Percentiles rank a stretch among this genome's conserved stretches.
These are phyloP conservation scores for Phaeoacremonium minimum DNA, from an alignment of 2,329 filamentous ascomycete species.

Conservation along the genomic window DNA sequence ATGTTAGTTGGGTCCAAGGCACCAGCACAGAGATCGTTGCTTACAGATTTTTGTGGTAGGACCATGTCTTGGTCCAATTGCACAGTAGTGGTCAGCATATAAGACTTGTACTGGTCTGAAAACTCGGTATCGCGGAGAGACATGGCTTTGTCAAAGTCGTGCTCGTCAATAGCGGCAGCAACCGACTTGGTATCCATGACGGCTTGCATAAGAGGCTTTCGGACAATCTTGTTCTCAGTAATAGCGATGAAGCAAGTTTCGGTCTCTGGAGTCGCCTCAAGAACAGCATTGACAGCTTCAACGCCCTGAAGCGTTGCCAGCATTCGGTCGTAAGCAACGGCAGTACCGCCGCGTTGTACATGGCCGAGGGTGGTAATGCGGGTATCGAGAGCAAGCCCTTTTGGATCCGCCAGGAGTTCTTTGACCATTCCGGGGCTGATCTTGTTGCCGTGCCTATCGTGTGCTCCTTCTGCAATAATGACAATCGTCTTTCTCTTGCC, in stretches of 20 bases:
- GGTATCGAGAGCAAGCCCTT: constrained; percentile 80
- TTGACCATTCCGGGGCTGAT: constrained; percentile 81
- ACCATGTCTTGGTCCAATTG: constrained; percentile 62
- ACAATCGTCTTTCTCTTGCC: constrained; percentile 98
- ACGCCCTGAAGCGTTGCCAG: constrained; percentile 89
- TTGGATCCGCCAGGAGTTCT: constrained; percentile 74
- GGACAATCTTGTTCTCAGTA: constrained; percentile 94
- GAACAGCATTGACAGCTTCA: constrained; percentile 86
- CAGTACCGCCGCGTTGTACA: constrained; percentile 91
- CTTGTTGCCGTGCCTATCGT: constrained; percentile 77
- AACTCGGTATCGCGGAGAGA: constrained; percentile 87
- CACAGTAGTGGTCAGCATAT: constrained; percentile 84
- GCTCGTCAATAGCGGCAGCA: constrained; percentile 72
- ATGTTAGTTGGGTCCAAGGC: neutral
- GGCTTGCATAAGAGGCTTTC: constrained; percentile 83
- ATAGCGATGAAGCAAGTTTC: constrained; percentile 95
- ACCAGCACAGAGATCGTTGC: constrained; percentile 37
- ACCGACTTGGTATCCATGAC: constrained; percentile 84
- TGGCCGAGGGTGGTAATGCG: constrained; percentile 93
- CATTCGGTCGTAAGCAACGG: constrained; percentile 92
- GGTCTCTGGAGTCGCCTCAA: constrained; percentile 83
- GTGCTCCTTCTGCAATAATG: constrained; percentile 92
- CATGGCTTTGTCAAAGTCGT: constrained; percentile 88
- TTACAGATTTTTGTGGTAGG: constrained; percentile 68
- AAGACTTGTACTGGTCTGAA: constrained; percentile 84